Evolutionary conservation across 768 basidiomycete genomes (phyloP), one percentile per base, ranked within the genome.

Genomic region (Pisolithus tinctorius): DNA sequence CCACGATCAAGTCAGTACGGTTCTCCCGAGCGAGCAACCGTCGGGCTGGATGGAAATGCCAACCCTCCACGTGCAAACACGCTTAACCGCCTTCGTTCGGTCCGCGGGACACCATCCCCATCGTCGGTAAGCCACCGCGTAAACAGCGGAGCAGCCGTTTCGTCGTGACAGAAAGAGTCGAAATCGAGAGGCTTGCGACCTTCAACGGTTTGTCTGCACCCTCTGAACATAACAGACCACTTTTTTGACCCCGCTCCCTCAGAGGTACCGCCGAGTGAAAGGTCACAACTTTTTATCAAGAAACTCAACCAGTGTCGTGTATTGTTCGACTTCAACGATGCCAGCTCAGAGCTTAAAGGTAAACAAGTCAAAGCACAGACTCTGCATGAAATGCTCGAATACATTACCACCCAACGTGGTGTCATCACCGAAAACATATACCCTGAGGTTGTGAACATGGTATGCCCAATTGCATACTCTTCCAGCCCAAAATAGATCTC

Each of bases 351-450:
- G 62, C 80, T 99, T 63, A 89, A 87, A 69, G 94, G 93, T 58
- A 99, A 99, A 73, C 95, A 97, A 69, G 89, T 98, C 72, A 99
- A 99, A 75, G 91, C 94, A 2, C 93, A 96, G 69, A 92, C 96
- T 13, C 72, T 99, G 55, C 91, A 96, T 58, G 96, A 99, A 73
- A 91, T 99, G 90, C 78, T 99, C 64, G 96, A 99, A 65, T 98
- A 97, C 67, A 96, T 99, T 70, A 97, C 94, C 52, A 92, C 90
- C 27, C 93, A 95, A 68, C 83, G 93, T 52, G 88, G 89, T 55
- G 93, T 97, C 61, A 94, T 99, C 65, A 95, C 93, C 42, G 96
- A 99, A 69, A 83, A 78, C 62, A 76, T 98, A 82, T 99, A 99
- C 82, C 96, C 96, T 50, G 96, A 98, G 77, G 95, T 99, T 55